phyloP scores from a whole-genome alignment of 1,284 basidiomycete genomes.

The Tilletiopsis washingtonensis region DNA sequence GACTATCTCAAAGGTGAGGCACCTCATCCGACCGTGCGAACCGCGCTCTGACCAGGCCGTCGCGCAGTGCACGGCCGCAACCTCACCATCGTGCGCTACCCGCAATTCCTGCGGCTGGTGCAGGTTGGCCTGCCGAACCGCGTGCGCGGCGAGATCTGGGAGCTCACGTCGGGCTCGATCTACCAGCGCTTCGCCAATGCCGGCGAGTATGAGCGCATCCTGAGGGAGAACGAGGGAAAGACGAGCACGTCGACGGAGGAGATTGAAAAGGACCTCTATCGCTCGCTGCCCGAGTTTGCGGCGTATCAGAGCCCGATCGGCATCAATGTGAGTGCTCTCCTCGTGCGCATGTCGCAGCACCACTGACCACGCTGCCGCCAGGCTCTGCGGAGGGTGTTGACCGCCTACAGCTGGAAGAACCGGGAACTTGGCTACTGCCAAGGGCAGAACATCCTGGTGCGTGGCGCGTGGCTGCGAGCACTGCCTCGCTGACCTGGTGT shows the following conservation, averaged over 20 bases:
- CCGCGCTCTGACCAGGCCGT: background rate
- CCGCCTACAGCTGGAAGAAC: slow-evolving; percentile 95
- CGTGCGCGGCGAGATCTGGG: slow-evolving; percentile 96
- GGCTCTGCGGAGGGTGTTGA: slow-evolving; percentile 78
- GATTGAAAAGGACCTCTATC: slow-evolving; percentile 96
- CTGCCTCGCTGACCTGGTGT: background rate
- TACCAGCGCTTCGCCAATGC: slow-evolving; percentile 78
- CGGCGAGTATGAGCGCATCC: slow-evolving; percentile 70
- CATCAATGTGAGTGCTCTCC: slow-evolving; percentile 22
- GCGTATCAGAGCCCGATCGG: slow-evolving; percentile 41
- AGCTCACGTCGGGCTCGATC: slow-evolving; percentile 87
- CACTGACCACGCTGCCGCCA: slow-evolving; percentile 8
- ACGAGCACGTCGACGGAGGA: slow-evolving; percentile 89
- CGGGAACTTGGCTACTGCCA: slow-evolving; percentile 59
- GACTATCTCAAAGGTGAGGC: slow-evolving; percentile 55
- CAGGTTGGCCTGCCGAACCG: slow-evolving; percentile 95
- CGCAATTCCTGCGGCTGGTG: slow-evolving; percentile 88
- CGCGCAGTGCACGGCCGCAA: slow-evolving; percentile 71
- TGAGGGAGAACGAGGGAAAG: slow-evolving; percentile 71
- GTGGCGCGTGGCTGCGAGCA: background rate
- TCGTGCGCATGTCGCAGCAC: background rate
- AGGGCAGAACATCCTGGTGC: slow-evolving; percentile 61
- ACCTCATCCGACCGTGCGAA: background rate
- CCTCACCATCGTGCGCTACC: slow-evolving; percentile 85
- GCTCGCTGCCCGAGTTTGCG: slow-evolving; percentile 50